phyloP scores from a whole-genome alignment of 1,139 yeast genomes.

The Kodamaea anthophila region DNA sequence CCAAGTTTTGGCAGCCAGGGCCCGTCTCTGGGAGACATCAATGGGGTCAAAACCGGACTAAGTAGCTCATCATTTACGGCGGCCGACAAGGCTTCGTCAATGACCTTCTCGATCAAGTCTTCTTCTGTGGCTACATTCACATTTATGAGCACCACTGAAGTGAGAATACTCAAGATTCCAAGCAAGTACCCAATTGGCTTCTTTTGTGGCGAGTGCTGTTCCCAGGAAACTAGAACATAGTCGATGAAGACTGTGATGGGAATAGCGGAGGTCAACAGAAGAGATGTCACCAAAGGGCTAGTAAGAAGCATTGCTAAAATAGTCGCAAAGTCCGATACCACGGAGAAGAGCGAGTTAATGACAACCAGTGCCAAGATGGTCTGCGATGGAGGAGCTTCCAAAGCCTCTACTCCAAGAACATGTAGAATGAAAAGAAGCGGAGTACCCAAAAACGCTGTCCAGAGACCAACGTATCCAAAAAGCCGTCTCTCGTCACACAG shows the following conservation, averaged over 20 bases:
- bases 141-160: constrained; percentile 44
- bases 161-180: constrained; percentile 42
- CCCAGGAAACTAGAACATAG: constrained; percentile 25
- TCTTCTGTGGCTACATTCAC: constrained; percentile 37
- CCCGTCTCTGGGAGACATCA: constrained; percentile 12
- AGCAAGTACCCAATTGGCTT: constrained; percentile 30
- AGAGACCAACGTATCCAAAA: constrained; percentile 43
- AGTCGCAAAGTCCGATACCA: constrained; percentile 45
- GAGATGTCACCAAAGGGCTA: constrained; percentile 48
- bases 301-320: constrained; percentile 48
- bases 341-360: constrained; percentile 40
- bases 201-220: constrained; percentile 16
- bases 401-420: constrained; percentile 29
- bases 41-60: constrained; percentile 45
- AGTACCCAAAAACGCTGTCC: constrained; percentile 31
- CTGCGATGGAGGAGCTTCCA: constrained; percentile 32
- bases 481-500: constrained; percentile 42
- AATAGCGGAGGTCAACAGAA: constrained; percentile 47
- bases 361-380: constrained; percentile 29
- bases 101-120: constrained; percentile 42
- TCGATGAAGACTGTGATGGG: constrained; percentile 49
- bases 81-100: constrained; percentile 44
- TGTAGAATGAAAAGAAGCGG: constrained; percentile 34
- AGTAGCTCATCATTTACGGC: constrained; percentile 44
- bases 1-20: constrained; percentile 10